Base-by-base conservation (phyloP, 768 basidiomycete genomes). In the Hygrophorus russula region DNA sequence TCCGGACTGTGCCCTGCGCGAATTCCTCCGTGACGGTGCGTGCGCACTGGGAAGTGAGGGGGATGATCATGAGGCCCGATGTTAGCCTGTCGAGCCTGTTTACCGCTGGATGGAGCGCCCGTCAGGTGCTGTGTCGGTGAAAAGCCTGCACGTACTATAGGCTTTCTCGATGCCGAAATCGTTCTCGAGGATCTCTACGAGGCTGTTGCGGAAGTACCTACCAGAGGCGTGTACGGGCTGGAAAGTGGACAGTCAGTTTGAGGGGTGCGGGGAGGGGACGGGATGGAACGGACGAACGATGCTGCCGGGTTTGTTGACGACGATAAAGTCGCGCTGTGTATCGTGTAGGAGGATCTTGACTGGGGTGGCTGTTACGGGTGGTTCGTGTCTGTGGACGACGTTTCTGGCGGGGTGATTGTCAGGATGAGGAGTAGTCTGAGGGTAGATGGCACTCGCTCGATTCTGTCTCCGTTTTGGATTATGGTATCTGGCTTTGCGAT, bases 291-390 rank as follows among this genome's bases (percentile, higher is more conserved):
- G 51, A 77, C 92, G 63, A 60, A 96, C 93, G 57, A 97, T 89
- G 58, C 86, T 87, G 28, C 94, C 94, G 2, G 94, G 94, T 68
- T 99, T 99, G 56, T 97, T 84, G 20, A 99, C 84, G 11, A 97
- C 85, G 29, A 98, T 76, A 48, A 94, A 91, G 49, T 82, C 74
- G 17, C 81, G 77, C 50, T 87, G 78, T 11, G 67, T 68, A 57
- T 97, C 90, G 45, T 82, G 78, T 40, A 80, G 69, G 3, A 97
- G 61, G 30, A 98, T 70, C 49, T 80, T 76, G 42, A 98, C 78
- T 1, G 87, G 86, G 3, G 71, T 83, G 2, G 82, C 78, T 1
- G 91, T 82, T 3, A 99, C 82, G 2, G 96, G 91, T 4, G 96
- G 96, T 62, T 99, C 96, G 57, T 99, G 96, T n/a, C 91, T 73